These are phyloP conservation scores for Casuarina glauca DNA, from an alignment of 306 rosid genomes.

Conservation along the genomic window DNA sequence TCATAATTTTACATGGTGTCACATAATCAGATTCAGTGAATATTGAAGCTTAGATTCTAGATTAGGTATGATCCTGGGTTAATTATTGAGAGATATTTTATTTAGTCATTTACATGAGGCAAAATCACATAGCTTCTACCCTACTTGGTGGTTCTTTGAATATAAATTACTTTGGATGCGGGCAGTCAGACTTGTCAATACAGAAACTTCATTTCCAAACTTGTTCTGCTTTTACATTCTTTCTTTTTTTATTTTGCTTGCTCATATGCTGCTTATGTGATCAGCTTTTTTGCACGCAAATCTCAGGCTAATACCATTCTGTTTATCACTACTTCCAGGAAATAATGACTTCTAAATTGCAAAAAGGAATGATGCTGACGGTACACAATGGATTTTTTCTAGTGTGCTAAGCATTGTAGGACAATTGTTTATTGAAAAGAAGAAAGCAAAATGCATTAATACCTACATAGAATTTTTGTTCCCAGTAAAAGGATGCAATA, in stretches of 20 bases:
- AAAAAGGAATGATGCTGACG: not conserved
- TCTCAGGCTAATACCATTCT: not conserved
- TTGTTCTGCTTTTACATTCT: not conserved
- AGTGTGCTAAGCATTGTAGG: not conserved
- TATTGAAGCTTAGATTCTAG: not conserved
- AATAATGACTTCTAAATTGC: too few relatives aligned
- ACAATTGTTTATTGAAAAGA: too few relatives aligned
- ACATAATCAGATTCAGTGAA: not conserved
- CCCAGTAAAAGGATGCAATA: not conserved
- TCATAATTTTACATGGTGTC: not conserved
- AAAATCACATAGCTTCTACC: not conserved
- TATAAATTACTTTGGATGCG: not conserved
- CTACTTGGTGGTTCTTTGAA: not conserved
- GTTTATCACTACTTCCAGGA: too few relatives aligned
- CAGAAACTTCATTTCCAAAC: not conserved
- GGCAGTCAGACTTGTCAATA: not conserved
- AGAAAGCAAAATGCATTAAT: too few relatives aligned
- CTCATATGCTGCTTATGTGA: not conserved
- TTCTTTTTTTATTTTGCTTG: not conserved
- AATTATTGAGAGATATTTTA: not conserved
- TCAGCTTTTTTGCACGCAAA: not conserved
- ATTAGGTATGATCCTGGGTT: not conserved
- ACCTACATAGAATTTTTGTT: too few relatives aligned
- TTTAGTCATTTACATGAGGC: not conserved
- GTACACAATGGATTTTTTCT: not conserved